These are phyloP conservation scores for Paecilomyces formosus DNA, from an alignment of 2,329 filamentous ascomycete genomes.

Conservation along the genomic window DNA sequence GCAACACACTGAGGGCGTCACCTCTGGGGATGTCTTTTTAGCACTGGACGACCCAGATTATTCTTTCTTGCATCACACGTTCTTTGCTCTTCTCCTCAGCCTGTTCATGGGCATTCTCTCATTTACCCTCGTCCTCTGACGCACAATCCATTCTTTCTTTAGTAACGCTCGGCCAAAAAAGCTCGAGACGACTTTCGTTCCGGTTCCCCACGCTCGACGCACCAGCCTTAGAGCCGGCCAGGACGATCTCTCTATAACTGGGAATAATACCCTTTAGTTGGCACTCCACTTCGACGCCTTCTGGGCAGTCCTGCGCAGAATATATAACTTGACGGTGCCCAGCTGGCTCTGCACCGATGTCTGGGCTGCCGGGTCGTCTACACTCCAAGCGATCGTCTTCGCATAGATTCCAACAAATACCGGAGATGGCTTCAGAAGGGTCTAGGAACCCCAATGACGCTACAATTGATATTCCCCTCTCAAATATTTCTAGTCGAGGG, in stretches of 20 bases:
- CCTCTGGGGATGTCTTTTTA: not conserved
- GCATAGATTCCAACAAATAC: conserved; percentile 39
- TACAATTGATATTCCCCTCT: conserved; percentile 56
- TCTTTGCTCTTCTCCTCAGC: not conserved
- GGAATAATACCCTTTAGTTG: not conserved
- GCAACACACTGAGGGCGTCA: not conserved
- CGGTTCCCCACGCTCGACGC: not conserved
- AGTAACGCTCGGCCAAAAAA: not conserved
- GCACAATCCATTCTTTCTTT: not conserved
- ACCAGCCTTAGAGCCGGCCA: not conserved
- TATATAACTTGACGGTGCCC: not conserved
- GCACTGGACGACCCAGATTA: not conserved
- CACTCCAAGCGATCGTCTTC: conserved; percentile 32
- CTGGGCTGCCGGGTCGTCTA: not conserved
- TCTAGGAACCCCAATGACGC: conserved; percentile 46
- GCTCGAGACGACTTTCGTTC: not conserved
- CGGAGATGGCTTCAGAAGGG: conserved; percentile 23
- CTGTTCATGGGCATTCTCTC: not conserved
- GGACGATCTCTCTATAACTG: not conserved
- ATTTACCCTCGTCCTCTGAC: not conserved
- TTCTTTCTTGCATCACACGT: not conserved
- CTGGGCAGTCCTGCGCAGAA: not conserved
- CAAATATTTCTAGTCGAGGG: conserved; percentile 45
- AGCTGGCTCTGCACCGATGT: not conserved
- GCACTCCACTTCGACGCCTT: not conserved